Evolutionary conservation across 495 filamentous ascomycete species (phyloP), one percentile per base, ranked within the genome.

Genomic region (Ascobolus immersus): DNA sequence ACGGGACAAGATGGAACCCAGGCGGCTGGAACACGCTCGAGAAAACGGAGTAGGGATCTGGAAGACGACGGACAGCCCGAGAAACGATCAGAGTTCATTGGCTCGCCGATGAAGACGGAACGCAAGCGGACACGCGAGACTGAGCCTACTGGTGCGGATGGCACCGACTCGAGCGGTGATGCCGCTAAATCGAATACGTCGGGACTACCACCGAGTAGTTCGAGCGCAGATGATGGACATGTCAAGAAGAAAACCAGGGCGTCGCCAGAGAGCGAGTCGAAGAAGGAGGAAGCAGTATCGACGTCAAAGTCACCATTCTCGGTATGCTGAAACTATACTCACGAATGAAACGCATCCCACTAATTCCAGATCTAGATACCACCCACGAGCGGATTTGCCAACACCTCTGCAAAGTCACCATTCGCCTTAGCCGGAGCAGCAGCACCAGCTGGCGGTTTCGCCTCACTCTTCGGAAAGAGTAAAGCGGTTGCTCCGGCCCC

Each of bases 41-140:
- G 47, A 25, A 49, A 49, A 34, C 34, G 47, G 32, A 49, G 47
- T 21, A 49, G 47, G 37, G 47, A 49, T 30, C 37, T 49, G 12
- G 38, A 39, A 13, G 47, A 49, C 5, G 47, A 45, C 23, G 46
- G 4, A 31, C 11, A 17, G 10, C 4, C 4, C 9, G 9, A 12
- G n/a, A 17, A 17, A 31, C 18, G 12, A 14, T 17, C 28, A 31
- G 15, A 3, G 15, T 4, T 17, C 2, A n/a, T n/a, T n/a, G n/a
- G n/a, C n/a, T n/a, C n/a, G 10, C n/a, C 11, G 17, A 17, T 17
- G 28, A 31, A 17, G 28, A 31, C 17, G 28, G 18, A 17, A 17
- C 28, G n/a, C 28, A 31, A 15, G 28, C 7, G 15, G 12, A 12
- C 28, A 31, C 11, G 28, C 28, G 12, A 31, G 10, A 10, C 11